Evolutionary conservation across 495 filamentous ascomycete genomes (phyloP).

Genomic region (Hypoxylon trugodes): DNA sequence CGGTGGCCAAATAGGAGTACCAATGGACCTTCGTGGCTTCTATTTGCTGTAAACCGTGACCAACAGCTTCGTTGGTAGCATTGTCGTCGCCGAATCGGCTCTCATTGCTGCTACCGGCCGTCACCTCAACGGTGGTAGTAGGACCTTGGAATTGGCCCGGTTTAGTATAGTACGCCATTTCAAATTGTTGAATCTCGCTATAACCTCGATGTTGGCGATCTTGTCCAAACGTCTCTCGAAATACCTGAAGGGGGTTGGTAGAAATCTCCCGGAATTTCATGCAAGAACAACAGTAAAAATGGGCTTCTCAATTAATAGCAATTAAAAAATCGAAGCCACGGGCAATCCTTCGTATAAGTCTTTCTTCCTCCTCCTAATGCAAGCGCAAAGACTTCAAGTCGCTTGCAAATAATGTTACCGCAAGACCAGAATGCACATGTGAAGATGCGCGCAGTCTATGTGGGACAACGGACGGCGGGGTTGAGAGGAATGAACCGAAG

Average conservation of each 20-base stretch:
- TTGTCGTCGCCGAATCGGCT: constrained; percentile 1
- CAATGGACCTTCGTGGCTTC: constrained; percentile 64
- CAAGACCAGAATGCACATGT: constrained; percentile 17
- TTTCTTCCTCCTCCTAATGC: constrained; percentile 61
- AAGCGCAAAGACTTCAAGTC: constrained; percentile 72
- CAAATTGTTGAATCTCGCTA: constrained; percentile 31
- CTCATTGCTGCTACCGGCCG: constrained; percentile 19
- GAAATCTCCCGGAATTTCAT: constrained; percentile 23
- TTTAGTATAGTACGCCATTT: constrained; percentile 41
- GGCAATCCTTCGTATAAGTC: constrained; percentile 50
- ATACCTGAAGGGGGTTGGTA: constrained; percentile 18
- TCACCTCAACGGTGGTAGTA: constrained; percentile 38
- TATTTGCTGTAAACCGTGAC: constrained; percentile 52
- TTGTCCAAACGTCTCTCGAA: constrained; percentile 21
- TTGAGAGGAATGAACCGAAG: background rate
- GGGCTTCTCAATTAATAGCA: constrained; percentile 15
- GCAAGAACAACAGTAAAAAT: background rate
- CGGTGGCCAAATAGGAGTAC: constrained; percentile 83
- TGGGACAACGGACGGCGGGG: background rate
- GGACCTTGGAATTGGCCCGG: constrained; percentile 25
- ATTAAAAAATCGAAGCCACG: constrained; percentile 3
- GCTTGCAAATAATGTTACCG: constrained; percentile 54
- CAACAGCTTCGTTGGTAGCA: constrained; percentile 40
- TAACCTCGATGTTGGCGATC: constrained; percentile 27
- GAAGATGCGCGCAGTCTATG: constrained; percentile 8